Evolutionary conservation across 495 filamentous ascomycete genomes (phyloP).

Genomic region (Evernia prunastri): DNA sequence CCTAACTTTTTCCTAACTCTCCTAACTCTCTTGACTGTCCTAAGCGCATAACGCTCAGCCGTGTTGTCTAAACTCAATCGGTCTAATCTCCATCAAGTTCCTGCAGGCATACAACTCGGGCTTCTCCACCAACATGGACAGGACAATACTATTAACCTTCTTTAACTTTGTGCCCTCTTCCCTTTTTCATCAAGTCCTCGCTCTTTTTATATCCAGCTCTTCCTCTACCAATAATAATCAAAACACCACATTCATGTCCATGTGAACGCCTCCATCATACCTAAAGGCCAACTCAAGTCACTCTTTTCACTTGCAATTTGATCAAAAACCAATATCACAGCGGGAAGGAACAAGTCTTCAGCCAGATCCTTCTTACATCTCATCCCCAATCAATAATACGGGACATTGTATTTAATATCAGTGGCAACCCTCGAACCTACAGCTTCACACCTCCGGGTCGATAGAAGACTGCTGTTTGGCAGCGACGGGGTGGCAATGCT

Average conservation of each 20-base stretch:
- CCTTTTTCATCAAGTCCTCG: background rate
- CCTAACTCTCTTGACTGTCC: no score
- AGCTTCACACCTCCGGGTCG: background rate
- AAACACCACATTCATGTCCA: background rate
- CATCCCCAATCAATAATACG: background rate
- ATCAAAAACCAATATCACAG: background rate
- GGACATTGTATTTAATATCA: background rate
- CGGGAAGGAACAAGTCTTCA: background rate
- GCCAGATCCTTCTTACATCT: background rate
- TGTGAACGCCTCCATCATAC: background rate
- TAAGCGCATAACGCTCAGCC: conserved; percentile 14
- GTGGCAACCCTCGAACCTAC: background rate
- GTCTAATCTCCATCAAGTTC: conserved; percentile 11
- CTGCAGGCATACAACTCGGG: conserved; percentile 4
- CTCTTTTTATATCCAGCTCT: background rate
- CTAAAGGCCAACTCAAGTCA: conserved; percentile 6
- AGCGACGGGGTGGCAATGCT: conserved; percentile 14
- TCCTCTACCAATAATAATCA: background rate
- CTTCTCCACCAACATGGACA: background rate
- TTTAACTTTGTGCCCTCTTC: background rate
- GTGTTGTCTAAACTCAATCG: conserved; percentile 11
- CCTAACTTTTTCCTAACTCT: background rate
- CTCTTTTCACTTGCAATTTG: background rate
- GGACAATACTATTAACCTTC: conserved; percentile 1
- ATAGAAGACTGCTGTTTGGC: conserved; percentile 11